Evolutionary conservation across 1,284 basidiomycete genomes (phyloP).

Genomic region (Testicularia cyperi): DNA sequence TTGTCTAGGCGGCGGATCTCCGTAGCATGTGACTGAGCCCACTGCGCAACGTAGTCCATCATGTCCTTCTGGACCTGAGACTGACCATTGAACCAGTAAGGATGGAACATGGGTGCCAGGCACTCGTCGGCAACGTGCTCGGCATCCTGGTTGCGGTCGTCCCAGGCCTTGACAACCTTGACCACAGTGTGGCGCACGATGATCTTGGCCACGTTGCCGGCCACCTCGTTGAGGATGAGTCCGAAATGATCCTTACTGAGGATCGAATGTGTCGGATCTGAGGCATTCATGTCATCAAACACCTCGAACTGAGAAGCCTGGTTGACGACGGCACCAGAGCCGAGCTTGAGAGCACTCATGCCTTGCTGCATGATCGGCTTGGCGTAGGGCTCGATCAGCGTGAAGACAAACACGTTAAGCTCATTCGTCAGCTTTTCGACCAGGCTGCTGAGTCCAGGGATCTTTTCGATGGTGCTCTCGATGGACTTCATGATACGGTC

Average conservation of each 20-base stretch:
- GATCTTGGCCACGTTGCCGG: slow-evolving; percentile 60
- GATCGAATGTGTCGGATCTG: slow-evolving; percentile 58
- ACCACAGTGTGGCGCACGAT: slow-evolving; percentile 68
- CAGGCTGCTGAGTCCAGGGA: slow-evolving; percentile 67
- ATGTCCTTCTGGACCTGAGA: slow-evolving; percentile 48
- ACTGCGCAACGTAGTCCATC: slow-evolving; percentile 49
- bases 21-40: slow-evolving; percentile 38
- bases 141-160: slow-evolving; percentile 48
- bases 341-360: slow-evolving; percentile 56
- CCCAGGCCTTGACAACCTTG: slow-evolving; percentile 78
- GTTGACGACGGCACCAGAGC: slow-evolving; percentile 57
- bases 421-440: slow-evolving; percentile 81
- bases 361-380: slow-evolving; percentile 53
- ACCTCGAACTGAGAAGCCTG: slow-evolving; percentile 61
- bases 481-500: slow-evolving; percentile 81
- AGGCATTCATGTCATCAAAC: slow-evolving; percentile 55
- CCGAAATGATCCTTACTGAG: slow-evolving; percentile 61
- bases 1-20: slow-evolving; percentile 43
- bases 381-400: slow-evolving; percentile 61
- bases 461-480: slow-evolving; percentile 72
- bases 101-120: slow-evolving; percentile 52
- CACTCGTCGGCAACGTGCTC: slow-evolving; percentile 46
- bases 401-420: slow-evolving; percentile 45
- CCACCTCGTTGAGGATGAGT: slow-evolving; percentile 60
- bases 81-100: slow-evolving; percentile 44